Base-by-base conservation (phyloP, 2,329 filamentous ascomycete genomes). In the Aspergillus transmontanensis region DNA sequence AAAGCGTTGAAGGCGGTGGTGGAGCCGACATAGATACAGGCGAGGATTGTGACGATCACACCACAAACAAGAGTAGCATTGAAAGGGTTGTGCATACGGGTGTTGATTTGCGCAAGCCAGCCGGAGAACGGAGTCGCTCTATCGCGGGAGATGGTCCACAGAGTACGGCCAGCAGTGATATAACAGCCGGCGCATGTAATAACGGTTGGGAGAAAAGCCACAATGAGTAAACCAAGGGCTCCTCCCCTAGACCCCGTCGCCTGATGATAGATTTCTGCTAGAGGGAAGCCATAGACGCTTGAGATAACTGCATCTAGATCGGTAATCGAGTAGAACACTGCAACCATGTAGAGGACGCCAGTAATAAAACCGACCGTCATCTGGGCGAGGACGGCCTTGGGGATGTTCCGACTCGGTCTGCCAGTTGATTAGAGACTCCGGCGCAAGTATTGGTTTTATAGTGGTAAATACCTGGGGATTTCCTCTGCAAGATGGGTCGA, bases 401-500 rank as follows among this genome's bases (percentile, higher is more conserved):
- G 82, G 21, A 84, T 78, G 62, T 85, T 83, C 34, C 75, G 70
- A 56, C 76, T 78, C 1, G 78, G 77, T 26, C 75, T 76, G 43
- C 28, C 28, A 58, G 1, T 34, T 51, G 4, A 54, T 69, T 51
- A 70, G 69, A 23, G 54, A 60, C 21, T 21, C 28, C 56, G 16
- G 12, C 5, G 28, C 7, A 12, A 41, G 7, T 32, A 19, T 19
- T 4, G n/a, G 16, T 3, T 36, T 16, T 14, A 51, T 50, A 9
- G 12, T 19, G 28, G 34, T 32, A 57, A 69, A 64, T 66, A 77
- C 74, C 73, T 72, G 12, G 79, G 87, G 46, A 90, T 88, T 73
- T 90, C 88, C 73, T 91, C 88, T 0, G 87, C 85, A 46, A 90
- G 73, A 71, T 90, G 89, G 1, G 85, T 86, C 1, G 87, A 85